Conservation (phyloP, 352 stramenopile genomes). For the Globisporangium parvum region DNA sequence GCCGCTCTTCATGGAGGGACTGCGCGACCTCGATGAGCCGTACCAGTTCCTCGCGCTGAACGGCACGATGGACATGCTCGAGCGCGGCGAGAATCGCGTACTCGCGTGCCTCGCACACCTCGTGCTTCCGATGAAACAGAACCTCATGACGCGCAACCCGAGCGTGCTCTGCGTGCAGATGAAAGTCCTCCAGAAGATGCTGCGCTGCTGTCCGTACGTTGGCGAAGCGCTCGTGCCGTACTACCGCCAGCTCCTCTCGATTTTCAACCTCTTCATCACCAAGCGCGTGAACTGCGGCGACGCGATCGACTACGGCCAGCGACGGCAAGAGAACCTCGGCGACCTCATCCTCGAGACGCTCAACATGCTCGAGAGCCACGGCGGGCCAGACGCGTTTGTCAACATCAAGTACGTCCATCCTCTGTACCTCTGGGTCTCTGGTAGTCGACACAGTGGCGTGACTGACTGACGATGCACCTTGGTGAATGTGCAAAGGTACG, state of each 20-base stretch:
- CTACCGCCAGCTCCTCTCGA: conserved; percentile 88
- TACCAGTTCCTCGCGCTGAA: conserved; percentile 82
- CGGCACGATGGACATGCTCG: conserved; percentile 77
- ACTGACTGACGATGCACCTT: neutral
- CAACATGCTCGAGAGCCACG: conserved; percentile 81
- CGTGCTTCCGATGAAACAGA: conserved; percentile 78
- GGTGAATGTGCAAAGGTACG: conserved; percentile 69
- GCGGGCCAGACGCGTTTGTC: conserved; percentile 85
- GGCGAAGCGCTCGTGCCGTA: conserved; percentile 90
- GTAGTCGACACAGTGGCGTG: neutral
- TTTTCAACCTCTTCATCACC: conserved; percentile 90
- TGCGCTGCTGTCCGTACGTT: conserved; percentile 62
- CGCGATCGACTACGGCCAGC: conserved; percentile 90
- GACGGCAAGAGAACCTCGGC: conserved; percentile 83
- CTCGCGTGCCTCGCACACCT: conserved; percentile 46
- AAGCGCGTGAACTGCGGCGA: conserved; percentile 92
- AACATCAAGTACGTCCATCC: conserved; percentile 87
- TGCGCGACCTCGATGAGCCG: conserved; percentile 82
- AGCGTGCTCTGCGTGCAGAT: conserved; percentile 72
- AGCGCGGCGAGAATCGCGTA: conserved; percentile 59
- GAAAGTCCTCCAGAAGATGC: conserved; percentile 71
- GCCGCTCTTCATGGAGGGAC: conserved; percentile 90
- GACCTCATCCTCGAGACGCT: conserved; percentile 89
- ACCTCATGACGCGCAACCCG: conserved; percentile 76
- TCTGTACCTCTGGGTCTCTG: neutral